Conservation (phyloP, 2,329 filamentous ascomycete genomes). For the Delphinella strobiligena region DNA sequence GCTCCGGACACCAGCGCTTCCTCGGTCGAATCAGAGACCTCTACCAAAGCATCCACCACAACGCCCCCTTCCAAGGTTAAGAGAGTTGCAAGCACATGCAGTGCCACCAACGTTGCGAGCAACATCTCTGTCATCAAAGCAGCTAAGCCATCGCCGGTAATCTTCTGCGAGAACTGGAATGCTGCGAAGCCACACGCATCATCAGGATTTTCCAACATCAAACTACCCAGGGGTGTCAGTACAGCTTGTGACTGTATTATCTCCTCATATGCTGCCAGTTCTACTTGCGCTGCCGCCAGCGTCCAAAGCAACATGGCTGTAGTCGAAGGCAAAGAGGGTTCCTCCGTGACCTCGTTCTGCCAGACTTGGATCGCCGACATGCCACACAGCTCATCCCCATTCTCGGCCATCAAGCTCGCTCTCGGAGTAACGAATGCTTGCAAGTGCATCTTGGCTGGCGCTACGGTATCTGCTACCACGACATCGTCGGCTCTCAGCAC, state of each 20-base stretch:
- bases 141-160: not conserved
- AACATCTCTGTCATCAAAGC: not conserved
- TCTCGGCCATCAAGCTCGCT: not conserved
- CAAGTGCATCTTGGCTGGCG: not conserved
- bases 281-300: not conserved
- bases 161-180: not conserved
- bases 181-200: not conserved
- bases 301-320: not conserved
- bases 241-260: not conserved
- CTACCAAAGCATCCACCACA: not conserved
- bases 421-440: not conserved
- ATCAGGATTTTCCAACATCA: not conserved
- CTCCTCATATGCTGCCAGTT: not conserved
- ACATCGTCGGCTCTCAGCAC: not conserved
- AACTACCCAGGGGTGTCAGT: not conserved
- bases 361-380: not conserved
- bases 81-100: slow-evolving; percentile 3
- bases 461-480: not conserved
- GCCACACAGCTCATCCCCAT: not conserved
- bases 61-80: not conserved
- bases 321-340: not conserved
- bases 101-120: not conserved
- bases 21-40: not conserved
- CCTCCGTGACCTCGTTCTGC: not conserved
- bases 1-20: not conserved